Evolutionary conservation across 208 protist genomes (phyloP).

Genomic region (Trypanosoma cruzi): DNA sequence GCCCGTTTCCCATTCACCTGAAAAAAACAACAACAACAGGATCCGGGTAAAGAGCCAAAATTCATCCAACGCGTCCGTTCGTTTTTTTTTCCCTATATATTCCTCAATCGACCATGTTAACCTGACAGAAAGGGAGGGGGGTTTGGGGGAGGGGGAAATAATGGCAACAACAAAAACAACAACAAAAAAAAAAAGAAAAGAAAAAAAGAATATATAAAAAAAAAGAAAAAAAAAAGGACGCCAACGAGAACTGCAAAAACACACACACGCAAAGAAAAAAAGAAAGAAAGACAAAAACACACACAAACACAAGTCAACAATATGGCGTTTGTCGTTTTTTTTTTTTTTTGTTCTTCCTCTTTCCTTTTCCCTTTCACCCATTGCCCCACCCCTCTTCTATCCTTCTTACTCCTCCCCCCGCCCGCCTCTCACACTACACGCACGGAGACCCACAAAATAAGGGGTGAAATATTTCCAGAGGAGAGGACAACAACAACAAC

Average conservation of each 20-base stretch:
- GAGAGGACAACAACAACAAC: no score
- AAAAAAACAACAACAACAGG: no score
- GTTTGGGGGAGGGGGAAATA: background rate
- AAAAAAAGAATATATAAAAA: constrained; percentile 13
- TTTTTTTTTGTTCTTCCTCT: no score
- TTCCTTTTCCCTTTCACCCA: no score
- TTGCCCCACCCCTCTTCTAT: background rate
- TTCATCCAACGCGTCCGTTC: background rate
- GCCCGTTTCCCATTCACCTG: no score
- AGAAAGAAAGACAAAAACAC: background rate
- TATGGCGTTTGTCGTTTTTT: no score
- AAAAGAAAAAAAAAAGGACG: background rate
- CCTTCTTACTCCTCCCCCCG: background rate
- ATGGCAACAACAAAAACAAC: constrained; percentile 8
- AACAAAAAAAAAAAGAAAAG: background rate
- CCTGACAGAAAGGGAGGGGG: background rate
- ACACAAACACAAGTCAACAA: background rate
- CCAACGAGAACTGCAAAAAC: background rate
- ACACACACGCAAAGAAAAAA: background rate
- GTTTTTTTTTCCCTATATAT: background rate
- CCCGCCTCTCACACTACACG: background rate
- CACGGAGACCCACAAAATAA: no score
- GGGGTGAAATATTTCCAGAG: no score
- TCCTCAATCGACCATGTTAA: no score
- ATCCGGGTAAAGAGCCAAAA: background rate